Percentiles rank a stretch among this genome's conserved stretches.
Evolutionary conservation across 495 filamentous ascomycete species (phyloP).

Genomic region (Chlorociboria aeruginascens): DNA sequence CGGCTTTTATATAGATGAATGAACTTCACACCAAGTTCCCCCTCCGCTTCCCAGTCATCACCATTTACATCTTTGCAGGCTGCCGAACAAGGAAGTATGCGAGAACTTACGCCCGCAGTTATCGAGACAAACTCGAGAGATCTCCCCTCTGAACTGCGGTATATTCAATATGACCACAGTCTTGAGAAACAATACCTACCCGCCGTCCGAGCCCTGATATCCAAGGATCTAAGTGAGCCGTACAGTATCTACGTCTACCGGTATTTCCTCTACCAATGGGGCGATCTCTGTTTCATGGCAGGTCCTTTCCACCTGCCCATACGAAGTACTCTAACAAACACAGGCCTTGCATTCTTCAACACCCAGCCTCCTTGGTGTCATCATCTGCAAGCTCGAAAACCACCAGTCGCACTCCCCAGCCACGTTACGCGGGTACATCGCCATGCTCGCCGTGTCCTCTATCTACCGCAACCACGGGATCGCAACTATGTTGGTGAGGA

Average conservation of each 20-base stretch:
- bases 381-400: slow-evolving; percentile 91
- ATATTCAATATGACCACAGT: slow-evolving; percentile 69
- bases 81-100: not conserved
- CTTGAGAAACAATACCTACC: slow-evolving; percentile 75
- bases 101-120: not conserved
- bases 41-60: not conserved
- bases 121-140: not conserved
- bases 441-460: slow-evolving; percentile 85
- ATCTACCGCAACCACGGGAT: slow-evolving; percentile 77
- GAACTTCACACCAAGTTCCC: not conserved
- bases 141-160: slow-evolving; percentile 48
- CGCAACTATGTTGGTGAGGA: slow-evolving; percentile 75
- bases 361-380: slow-evolving; percentile 59
- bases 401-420: slow-evolving; percentile 58
- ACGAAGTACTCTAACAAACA: not conserved
- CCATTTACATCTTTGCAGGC: not conserved
- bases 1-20: not conserved
- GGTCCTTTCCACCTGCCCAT: not conserved
- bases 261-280: slow-evolving; percentile 98
- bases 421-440: slow-evolving; percentile 87
- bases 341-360: slow-evolving; percentile 54
- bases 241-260: slow-evolving; percentile 99
- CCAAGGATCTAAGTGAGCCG: slow-evolving; percentile 92
- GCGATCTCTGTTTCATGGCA: slow-evolving; percentile 88
- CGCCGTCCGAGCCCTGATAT: slow-evolving; percentile 85